These are phyloP conservation scores for Borealophlyctis nickersoniae DNA, from an alignment of 192 early-diverging fungal species.

Conservation along the genomic window DNA sequence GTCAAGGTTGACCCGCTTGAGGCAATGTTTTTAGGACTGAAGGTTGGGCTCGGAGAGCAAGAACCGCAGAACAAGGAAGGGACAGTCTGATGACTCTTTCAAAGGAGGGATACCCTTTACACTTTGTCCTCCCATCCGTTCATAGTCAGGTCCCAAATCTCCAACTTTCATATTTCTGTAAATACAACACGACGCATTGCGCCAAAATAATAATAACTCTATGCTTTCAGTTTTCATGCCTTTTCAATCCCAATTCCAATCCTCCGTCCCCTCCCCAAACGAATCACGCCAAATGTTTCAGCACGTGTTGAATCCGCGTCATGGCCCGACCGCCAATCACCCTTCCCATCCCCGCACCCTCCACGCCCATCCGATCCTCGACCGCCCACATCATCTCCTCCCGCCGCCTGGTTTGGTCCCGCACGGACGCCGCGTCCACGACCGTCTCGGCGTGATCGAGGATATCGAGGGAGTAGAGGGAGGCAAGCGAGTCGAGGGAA, in stretches of 20 bases:
- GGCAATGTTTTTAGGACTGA: constrained; percentile 6
- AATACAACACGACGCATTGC: too few relatives aligned
- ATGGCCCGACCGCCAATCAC: background rate
- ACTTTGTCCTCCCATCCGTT: background rate
- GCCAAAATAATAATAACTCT: too few relatives aligned
- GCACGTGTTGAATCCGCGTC: background rate
- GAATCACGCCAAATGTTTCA: background rate
- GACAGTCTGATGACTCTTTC: background rate
- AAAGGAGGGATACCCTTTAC: background rate
- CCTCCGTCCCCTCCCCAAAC: background rate
- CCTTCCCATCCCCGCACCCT: background rate
- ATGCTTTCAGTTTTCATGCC: background rate
- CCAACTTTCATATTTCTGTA: background rate
- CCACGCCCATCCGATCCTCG: background rate
- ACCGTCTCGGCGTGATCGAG: background rate
- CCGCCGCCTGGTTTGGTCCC: background rate
- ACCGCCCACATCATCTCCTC: background rate
- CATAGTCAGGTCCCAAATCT: background rate
- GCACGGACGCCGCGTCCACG: background rate
- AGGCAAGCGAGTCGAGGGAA: too few relatives aligned
- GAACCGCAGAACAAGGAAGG: too few relatives aligned
- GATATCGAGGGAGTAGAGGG: too few relatives aligned
- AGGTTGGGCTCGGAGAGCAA: background rate
- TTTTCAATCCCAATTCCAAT: background rate
- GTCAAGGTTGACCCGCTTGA: constrained; percentile 25